These are phyloP conservation scores for Chytriomyces sp. DNA, from an alignment of 192 early-diverging fungal genomes.

Conservation along the genomic window DNA sequence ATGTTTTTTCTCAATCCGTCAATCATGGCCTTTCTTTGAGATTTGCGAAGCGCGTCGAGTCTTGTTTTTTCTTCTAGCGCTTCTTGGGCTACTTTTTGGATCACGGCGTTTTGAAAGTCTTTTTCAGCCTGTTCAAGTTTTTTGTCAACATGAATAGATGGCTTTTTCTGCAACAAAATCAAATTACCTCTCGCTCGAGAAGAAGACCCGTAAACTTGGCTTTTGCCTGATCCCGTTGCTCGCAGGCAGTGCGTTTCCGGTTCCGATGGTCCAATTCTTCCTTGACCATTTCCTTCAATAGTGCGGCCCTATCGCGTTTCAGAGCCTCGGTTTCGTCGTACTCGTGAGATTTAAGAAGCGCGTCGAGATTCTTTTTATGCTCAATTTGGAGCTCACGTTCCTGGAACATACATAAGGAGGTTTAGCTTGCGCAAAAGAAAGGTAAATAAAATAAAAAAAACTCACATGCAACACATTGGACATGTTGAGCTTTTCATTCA, in stretches of 20 bases:
- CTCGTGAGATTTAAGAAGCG: constrained; percentile 18
- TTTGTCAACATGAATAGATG: neutral
- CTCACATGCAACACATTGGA: constrained; percentile 53
- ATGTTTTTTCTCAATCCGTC: constrained; percentile 25
- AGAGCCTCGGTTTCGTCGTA: constrained; percentile 21
- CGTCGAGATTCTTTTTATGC: constrained; percentile 22
- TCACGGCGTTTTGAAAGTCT: constrained; percentile 17
- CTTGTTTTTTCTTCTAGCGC: neutral
- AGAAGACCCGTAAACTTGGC: neutral
- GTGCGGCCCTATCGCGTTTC: constrained; percentile 8
- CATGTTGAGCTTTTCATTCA: constrained; percentile 46
- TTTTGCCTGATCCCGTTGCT: constrained; percentile 1
- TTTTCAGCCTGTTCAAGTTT: constrained; percentile 22
- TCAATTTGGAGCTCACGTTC: constrained; percentile 51
- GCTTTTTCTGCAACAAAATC: neutral
- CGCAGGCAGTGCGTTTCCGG: neutral
- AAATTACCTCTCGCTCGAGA: constrained; percentile 16
- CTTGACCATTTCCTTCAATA: constrained; percentile 12
- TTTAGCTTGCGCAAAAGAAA: neutral
- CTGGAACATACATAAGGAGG: constrained; percentile 24
- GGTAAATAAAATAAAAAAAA: constrained; percentile 9
- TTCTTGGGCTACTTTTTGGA: constrained; percentile 18
- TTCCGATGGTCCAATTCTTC: constrained; percentile 5
- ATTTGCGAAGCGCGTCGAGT: neutral
- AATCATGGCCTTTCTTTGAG: constrained; percentile 10